phyloP scores from a whole-genome alignment of 352 stramenopile species.

The Phytopythium kandeliae region DNA sequence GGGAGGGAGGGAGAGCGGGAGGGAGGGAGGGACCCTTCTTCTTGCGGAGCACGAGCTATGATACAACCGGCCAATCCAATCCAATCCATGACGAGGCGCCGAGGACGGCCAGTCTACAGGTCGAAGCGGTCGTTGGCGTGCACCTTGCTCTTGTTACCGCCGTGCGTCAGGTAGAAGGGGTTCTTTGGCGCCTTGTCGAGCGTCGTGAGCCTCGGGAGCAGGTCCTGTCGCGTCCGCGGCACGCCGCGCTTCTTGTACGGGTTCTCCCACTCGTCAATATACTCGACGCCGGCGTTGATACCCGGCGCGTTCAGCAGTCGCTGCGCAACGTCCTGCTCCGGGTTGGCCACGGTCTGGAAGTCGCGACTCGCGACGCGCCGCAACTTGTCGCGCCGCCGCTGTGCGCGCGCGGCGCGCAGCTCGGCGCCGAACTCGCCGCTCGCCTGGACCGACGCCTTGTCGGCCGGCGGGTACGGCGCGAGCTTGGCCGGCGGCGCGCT shows the following conservation, averaged over 20 bases:
- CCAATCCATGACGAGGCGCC: too few relatives aligned
- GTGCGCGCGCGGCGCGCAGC: slow-evolving; percentile 33
- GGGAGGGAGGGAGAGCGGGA: too few relatives aligned
- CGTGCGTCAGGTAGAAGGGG: slow-evolving; percentile 51
- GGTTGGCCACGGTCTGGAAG: slow-evolving; percentile 45
- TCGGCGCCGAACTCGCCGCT: slow-evolving; percentile 32
- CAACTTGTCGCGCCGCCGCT: slow-evolving; percentile 66
- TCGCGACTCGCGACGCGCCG: slow-evolving; percentile 31
- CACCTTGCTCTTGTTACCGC: slow-evolving; percentile 64
- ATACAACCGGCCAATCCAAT: not conserved
- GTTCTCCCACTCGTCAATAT: slow-evolving; percentile 59
- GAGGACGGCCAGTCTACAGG: slow-evolving; percentile 14
- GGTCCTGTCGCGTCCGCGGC: slow-evolving; percentile 35
- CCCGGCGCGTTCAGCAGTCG: slow-evolving; percentile 31
- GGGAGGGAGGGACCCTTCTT: not conserved
- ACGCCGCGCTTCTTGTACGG: slow-evolving; percentile 65
- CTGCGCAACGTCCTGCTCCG: slow-evolving; percentile 26
- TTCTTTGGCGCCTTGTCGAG: slow-evolving; percentile 34
- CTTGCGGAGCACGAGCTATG: slow-evolving; percentile 5
- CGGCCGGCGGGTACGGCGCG: slow-evolving; percentile 42
- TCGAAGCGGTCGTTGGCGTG: slow-evolving; percentile 63
- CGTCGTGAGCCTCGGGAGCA: slow-evolving; percentile 41
- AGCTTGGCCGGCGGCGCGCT: slow-evolving; percentile 31
- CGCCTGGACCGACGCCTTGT: slow-evolving; percentile 50
- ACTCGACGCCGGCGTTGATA: slow-evolving; percentile 51